Conservation (phyloP, 129 eudicot species). For the Saussurea involucrata region DNA sequence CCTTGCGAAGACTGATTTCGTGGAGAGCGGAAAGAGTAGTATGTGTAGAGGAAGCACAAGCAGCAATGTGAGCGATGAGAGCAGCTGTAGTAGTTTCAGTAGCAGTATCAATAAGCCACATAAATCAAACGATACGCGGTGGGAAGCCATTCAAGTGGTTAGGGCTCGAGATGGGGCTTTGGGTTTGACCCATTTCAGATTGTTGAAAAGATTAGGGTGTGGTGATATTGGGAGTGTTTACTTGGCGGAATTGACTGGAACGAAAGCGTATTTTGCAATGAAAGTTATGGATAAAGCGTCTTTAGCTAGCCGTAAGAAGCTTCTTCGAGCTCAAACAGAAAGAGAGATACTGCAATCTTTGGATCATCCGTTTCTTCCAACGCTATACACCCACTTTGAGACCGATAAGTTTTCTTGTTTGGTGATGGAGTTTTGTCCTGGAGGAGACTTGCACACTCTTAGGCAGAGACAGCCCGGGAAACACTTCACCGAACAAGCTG, state of each 20-base stretch:
- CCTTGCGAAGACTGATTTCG: slow-evolving; percentile 45
- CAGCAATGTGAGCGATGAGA: slow-evolving; percentile 67
- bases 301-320: slow-evolving; percentile 74
- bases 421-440: slow-evolving; percentile 91
- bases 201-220: slow-evolving; percentile 80
- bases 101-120: slow-evolving; percentile 63
- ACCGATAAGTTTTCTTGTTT: slow-evolving; percentile 79
- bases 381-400: slow-evolving; percentile 68
- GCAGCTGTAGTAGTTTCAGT: slow-evolving; percentile 73
- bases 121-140: slow-evolving; percentile 59
- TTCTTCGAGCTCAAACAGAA: slow-evolving; percentile 83
- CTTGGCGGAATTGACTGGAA: slow-evolving; percentile 72
- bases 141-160: slow-evolving; percentile 66
- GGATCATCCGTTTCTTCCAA: slow-evolving; percentile 85
- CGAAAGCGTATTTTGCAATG: slow-evolving; percentile 71
- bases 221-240: slow-evolving; percentile 94
- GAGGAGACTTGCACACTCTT: slow-evolving; percentile 78
- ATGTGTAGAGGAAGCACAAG: slow-evolving; percentile 48
- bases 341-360: slow-evolving; percentile 70
- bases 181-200: slow-evolving; percentile 73
- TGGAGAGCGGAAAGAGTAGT: slow-evolving; percentile 63
- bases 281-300: slow-evolving; percentile 93
- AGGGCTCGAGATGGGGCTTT: slow-evolving; percentile 58
- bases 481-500: slow-evolving; percentile 81
- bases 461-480: slow-evolving; percentile 85